Percentiles rank a stretch among this genome's conserved stretches.
phyloP scores from a whole-genome alignment of 495 filamentous ascomycete genomes.

The Aspergillus campestris region DNA sequence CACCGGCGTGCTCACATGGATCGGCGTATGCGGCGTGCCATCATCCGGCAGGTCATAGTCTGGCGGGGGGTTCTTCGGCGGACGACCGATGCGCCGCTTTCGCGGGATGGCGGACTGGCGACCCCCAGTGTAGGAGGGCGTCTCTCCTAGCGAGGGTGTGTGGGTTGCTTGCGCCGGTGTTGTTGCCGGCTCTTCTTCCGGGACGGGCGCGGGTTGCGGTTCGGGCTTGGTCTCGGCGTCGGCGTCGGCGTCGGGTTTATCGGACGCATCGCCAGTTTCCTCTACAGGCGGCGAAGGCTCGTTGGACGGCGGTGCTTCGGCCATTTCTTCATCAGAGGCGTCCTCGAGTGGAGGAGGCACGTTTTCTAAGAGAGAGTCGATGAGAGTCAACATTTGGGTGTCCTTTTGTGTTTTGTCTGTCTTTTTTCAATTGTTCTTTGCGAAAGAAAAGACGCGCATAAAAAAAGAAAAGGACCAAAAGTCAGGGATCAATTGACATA shows the following conservation, averaged over 20 bases:
- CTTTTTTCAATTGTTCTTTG: not conserved
- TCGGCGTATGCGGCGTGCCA: conserved; percentile 43
- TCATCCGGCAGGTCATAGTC: conserved; percentile 64
- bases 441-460: not conserved
- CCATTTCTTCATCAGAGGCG: conserved; percentile 42
- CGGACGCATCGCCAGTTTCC: conserved; percentile 20
- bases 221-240: conserved; percentile 25
- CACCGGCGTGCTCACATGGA: conserved; percentile 47
- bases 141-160: conserved; percentile 24
- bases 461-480: not conserved
- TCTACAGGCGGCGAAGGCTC: conserved; percentile 26
- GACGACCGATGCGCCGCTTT: conserved; percentile 74
- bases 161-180: conserved; percentile 35
- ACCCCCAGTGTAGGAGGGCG: conserved; percentile 23
- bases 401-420: not conserved
- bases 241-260: conserved; percentile 12
- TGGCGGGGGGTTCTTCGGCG: conserved; percentile 72
- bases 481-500: conserved; percentile 12
- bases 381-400: conserved; percentile 13
- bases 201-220: conserved; percentile 19
- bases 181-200: conserved; percentile 23
- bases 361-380: conserved; percentile 26
- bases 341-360: conserved; percentile 36
- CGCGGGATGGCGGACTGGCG: conserved; percentile 51
- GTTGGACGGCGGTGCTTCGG: conserved; percentile 32